Conservation (phyloP, 2,329 filamentous ascomycete genomes). For the Ascochyta koolunga region DNA sequence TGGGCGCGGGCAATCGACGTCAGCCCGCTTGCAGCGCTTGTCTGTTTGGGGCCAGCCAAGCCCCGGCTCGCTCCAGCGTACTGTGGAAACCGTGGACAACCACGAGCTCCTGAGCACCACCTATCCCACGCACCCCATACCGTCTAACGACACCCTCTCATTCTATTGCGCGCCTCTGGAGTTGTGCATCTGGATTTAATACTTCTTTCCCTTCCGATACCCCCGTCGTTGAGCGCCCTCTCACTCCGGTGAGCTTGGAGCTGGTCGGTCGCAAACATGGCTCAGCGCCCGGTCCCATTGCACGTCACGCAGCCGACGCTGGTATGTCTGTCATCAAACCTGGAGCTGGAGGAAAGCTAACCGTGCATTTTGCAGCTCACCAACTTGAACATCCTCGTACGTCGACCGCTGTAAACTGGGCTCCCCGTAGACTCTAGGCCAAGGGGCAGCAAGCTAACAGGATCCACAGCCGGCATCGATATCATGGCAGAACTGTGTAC, state of each 20-base stretch:
- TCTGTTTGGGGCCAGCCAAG: constrained; percentile 12
- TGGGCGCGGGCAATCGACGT: constrained; percentile 11
- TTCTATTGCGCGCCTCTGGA: constrained; percentile 47
- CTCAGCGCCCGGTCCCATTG: constrained; percentile 87
- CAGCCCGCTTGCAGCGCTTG: constrained; percentile 14
- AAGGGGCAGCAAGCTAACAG: constrained; percentile 37
- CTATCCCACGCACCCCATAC: constrained; percentile 34
- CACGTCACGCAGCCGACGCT: constrained; percentile 78
- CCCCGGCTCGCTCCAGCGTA: constrained; percentile 15
- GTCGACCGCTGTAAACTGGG: constrained; percentile 29
- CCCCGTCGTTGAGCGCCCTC: constrained; percentile 36
- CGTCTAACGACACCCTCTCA: constrained; percentile 39
- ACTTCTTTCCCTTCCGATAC: constrained; percentile 45
- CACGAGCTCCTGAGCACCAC: constrained; percentile 32
- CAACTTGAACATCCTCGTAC: constrained; percentile 56
- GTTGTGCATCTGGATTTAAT: constrained; percentile 47
- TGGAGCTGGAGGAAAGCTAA: constrained; percentile 34
- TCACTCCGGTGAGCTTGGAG: constrained; percentile 48
- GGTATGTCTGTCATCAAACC: constrained; percentile 52
- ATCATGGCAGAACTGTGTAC: constrained; percentile 86
- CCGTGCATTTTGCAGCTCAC: constrained; percentile 48
- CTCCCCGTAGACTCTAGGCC: constrained; percentile 21
- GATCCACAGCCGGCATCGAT: constrained; percentile 68
- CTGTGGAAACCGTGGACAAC: constrained; percentile 21
- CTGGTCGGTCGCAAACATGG: constrained; percentile 57